Base-by-base conservation (phyloP, 345 rosid species). In the Lepidium didymum region DNA sequence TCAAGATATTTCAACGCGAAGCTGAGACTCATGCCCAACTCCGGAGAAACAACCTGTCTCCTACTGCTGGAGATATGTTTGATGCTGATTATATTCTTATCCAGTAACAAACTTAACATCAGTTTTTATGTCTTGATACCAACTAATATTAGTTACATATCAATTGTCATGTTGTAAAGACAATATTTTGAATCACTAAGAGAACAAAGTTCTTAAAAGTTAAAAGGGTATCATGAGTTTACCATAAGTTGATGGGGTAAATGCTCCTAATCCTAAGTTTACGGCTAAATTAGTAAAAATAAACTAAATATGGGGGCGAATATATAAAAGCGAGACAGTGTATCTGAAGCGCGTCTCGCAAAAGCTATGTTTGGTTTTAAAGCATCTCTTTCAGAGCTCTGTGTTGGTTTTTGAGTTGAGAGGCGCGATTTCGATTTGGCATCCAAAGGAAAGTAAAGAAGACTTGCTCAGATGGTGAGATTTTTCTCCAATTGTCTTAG, bases 21-120 rank as follows among this genome's bases (percentile, higher is more conserved):
- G 99, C 97, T 12, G 99, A 94, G 86, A 81, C 87, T 25, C 99
- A 94, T 71, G 99, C 91, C 12, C 99, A 91, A 64, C 84, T 94
- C 68, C 74, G 85, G 31, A 70, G 96, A 37, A 85, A 52, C 56
- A 94, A 80, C 75, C 72, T 88, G 45, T 77, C 96, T 16, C 98
- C 98, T 18, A 90, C 98, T 8, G 73, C 92, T 15, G 94, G 91
- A 69, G 98, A 90, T 60, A 31, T 44, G 10, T 74, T 75, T 61
- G 84, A 83, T 62, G 80, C 81, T 27, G 79, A 83, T 33, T 92
- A 86, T 58, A 56, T 92, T 61, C 71, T 85, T 64, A 81, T 92
- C 68, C 95, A 79, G 50, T 88, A 66, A 58, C 50, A 54, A 44
- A 61, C 38, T 8, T 9, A 5, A 1, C 36, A 31, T 45, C 34